A percentile compares a stretch with the other conserved stretches of the same genome.
phyloP scores from a whole-genome alignment of 2,329 filamentous ascomycete genomes.

The Meredithiella fracta region DNA sequence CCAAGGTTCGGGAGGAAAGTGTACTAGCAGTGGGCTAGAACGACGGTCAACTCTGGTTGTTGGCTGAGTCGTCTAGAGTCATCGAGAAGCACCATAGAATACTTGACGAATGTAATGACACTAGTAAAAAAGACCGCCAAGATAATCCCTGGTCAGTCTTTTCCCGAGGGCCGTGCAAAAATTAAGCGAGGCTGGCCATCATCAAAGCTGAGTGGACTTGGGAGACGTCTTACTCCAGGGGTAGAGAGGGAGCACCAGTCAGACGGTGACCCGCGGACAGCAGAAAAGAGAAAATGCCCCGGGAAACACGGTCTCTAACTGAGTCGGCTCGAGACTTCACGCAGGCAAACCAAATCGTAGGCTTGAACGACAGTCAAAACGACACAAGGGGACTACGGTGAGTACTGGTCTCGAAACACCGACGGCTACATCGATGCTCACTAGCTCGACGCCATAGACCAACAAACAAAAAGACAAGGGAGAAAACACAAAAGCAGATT shows the following conservation, averaged over 20 bases:
- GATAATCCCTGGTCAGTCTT: neutral
- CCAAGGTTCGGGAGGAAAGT: neutral
- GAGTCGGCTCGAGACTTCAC: neutral
- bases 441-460: neutral
- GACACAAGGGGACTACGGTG: neutral
- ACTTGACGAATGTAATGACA: no score
- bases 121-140: no score
- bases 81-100: no score
- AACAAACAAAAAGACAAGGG: neutral
- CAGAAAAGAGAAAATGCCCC: neutral
- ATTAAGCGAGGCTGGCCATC: neutral
- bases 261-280: neutral
- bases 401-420: neutral
- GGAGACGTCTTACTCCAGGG: neutral
- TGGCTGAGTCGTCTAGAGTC: no score
- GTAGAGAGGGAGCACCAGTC: neutral
- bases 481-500: constrained; percentile 15
- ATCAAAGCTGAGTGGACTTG: neutral
- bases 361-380: neutral
- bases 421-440: neutral
- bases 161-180: neutral
- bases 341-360: neutral
- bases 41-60: no score
- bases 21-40: neutral
- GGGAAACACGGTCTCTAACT: neutral